These are phyloP conservation scores for Roridomyces roridus DNA, from an alignment of 768 basidiomycete genomes.

Conservation along the genomic window DNA sequence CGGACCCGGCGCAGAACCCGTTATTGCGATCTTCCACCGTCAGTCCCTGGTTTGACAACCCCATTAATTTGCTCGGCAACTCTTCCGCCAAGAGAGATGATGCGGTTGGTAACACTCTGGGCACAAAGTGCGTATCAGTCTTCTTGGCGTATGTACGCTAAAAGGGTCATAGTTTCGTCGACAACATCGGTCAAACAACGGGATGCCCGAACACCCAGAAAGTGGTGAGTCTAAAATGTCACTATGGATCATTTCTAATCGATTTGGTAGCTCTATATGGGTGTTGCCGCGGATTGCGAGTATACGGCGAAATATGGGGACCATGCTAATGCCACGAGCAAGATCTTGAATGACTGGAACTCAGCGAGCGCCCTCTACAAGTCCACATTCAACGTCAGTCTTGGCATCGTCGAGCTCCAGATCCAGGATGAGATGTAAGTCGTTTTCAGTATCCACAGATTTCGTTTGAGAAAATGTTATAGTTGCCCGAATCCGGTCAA, in stretches of 20 bases:
- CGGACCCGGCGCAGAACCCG: conserved; percentile 59
- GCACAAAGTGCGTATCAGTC: conserved; percentile 54
- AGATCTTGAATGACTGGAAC: conserved; percentile 83
- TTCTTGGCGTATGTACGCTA: conserved; percentile 6
- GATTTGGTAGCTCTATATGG: conserved; percentile 67
- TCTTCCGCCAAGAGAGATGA: conserved; percentile 55
- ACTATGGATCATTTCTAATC: too few relatives aligned
- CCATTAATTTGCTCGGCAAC: conserved; percentile 41
- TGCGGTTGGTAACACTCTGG: conserved; percentile 55
- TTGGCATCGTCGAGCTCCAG: conserved; percentile 82
- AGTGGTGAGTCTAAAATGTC: conserved; percentile 59
- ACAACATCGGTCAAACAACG: conserved; percentile 66
- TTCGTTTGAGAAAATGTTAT: background rate
- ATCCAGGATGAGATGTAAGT: conserved; percentile 64
- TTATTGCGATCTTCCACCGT: conserved; percentile 43
- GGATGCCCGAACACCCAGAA: conserved; percentile 80
- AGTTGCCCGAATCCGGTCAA: conserved; percentile 70
- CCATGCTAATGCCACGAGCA: conserved; percentile 68
- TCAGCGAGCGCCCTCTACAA: conserved; percentile 78
- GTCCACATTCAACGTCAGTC: conserved; percentile 82
- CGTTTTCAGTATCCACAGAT: background rate
- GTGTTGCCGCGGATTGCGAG: conserved; percentile 87
- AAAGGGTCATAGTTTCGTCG: conserved; percentile 58
- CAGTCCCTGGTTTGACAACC: conserved; percentile 47
- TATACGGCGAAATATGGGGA: conserved; percentile 72